phyloP scores from a whole-genome alignment of 768 basidiomycete genomes.

The Auriscalpium orientale region DNA sequence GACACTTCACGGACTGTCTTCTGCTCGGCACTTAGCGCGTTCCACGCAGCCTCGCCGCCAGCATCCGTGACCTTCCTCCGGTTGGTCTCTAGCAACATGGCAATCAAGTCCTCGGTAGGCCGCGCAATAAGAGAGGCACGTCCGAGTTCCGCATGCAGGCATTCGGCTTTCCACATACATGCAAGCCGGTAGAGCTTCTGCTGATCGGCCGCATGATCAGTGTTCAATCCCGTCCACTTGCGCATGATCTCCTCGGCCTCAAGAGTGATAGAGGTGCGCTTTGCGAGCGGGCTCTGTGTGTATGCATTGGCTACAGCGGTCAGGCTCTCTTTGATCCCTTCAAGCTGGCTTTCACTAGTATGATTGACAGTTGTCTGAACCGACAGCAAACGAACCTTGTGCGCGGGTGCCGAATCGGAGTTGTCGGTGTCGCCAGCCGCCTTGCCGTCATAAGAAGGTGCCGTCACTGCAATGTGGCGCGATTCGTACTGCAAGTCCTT shows the following conservation, averaged over 20 bases:
- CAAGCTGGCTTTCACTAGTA: neutral
- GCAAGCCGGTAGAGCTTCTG: neutral
- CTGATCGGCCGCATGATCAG: conserved; percentile 8
- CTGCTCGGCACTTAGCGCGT: neutral
- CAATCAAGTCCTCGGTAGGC: neutral
- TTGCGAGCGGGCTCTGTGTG: neutral
- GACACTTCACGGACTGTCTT: neutral
- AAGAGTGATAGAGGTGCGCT: neutral
- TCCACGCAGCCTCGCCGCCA: neutral
- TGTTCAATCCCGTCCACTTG: conserved; percentile 2
- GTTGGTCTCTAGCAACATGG: neutral
- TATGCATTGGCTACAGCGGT: neutral
- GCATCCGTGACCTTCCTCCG: neutral
- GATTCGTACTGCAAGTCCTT: neutral
- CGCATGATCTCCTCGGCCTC: neutral
- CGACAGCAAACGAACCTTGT: neutral
- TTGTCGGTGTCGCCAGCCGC: neutral
- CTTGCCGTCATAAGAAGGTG: neutral
- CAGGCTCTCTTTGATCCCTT: neutral
- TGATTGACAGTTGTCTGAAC: neutral
- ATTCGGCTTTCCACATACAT: neutral
- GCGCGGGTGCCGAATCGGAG: neutral
- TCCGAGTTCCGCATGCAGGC: neutral
- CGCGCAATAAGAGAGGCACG: neutral
- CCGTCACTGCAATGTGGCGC: neutral